Evolutionary conservation across 2,329 filamentous ascomycete genomes (phyloP).

Genomic region (Monilinia laxa): DNA sequence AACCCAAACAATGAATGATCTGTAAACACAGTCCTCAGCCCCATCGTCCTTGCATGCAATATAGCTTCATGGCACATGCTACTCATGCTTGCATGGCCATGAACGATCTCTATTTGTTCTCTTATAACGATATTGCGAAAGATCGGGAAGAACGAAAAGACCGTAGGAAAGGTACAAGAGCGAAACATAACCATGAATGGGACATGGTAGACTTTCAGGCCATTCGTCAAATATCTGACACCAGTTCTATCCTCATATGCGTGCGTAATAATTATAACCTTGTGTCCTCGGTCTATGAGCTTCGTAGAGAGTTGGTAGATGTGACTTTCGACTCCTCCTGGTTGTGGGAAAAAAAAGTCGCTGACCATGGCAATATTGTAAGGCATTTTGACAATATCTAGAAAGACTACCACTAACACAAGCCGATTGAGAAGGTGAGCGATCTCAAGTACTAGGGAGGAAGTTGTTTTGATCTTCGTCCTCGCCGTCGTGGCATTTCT

Average conservation of each 20-base stretch:
- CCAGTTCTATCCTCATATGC: conserved; percentile 89
- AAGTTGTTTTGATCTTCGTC: not conserved
- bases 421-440: not conserved
- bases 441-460: not conserved
- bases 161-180: conserved; percentile 88
- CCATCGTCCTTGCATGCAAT: conserved; percentile 93
- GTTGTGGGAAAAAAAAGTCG: conserved; percentile 99
- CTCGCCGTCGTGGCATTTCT: not conserved
- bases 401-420: too few species aligned
- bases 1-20: conserved; percentile 98
- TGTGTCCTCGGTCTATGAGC: conserved; percentile 94
- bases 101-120: conserved; percentile 94
- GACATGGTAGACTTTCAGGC: conserved; percentile 96
- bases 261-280: conserved; percentile 97
- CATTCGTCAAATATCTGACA: conserved; percentile 93
- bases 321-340: conserved; percentile 94
- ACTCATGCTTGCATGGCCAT: conserved; percentile 93
- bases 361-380: conserved; percentile 88
- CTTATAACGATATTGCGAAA: conserved; percentile 94
- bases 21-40: conserved; percentile 90
- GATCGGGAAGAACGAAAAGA: conserved; percentile 98
- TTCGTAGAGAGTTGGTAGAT: conserved; percentile 98
- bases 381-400: conserved; percentile 36
- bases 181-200: conserved; percentile 96
- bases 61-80: conserved; percentile 94